Base-by-base conservation (phyloP, 345 rosid species). In the Kernera saxatilis region DNA sequence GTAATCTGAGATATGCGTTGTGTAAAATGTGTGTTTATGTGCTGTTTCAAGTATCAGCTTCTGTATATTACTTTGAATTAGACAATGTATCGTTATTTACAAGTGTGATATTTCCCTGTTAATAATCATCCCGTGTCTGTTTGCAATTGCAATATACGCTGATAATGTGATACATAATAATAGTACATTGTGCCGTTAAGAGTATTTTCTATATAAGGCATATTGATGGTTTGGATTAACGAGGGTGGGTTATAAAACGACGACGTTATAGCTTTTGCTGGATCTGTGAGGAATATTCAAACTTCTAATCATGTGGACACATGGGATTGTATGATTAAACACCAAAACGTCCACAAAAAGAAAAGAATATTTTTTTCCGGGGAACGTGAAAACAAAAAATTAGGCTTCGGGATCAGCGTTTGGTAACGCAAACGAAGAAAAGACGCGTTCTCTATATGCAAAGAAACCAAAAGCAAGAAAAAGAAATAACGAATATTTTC, bases 1-100 rank as follows among this genome's bases (percentile, higher is more conserved):
- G 43, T 18, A 33, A 33, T 44, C 40, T 62, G 23, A 39, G 15
- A 21, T 50, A 40, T 67, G 37, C 23, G 2, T 14, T 17, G 64
- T 17, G 70, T 52, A 53, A 67, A 74, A 68, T 68, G 74, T 68
- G 33, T 51, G 56, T 40, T 23, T 68, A 32, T 74, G 18, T 51
- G 50, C 15, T 30, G 17, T 56, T 32, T 29, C 2, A 45, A 46
- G 27, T 17, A 43, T 44, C 39, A 63, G 10, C 8, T 40, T 58
- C 11, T 50, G 36, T 33, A 8, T 53, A 48, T 43, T 67, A 7
- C 10, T 18, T 49, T 41, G 26, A 33, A 50, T 12, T 60, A 10
- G 40, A 60, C 21, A 74, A 41, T 32, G 22, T 0, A 66, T 29
- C 13, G 19, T 57, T 26, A 40, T 48, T 66, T 29, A 3, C 11